Conservation (phyloP, 257 asterid genomes). For the Striga asiatica region DNA sequence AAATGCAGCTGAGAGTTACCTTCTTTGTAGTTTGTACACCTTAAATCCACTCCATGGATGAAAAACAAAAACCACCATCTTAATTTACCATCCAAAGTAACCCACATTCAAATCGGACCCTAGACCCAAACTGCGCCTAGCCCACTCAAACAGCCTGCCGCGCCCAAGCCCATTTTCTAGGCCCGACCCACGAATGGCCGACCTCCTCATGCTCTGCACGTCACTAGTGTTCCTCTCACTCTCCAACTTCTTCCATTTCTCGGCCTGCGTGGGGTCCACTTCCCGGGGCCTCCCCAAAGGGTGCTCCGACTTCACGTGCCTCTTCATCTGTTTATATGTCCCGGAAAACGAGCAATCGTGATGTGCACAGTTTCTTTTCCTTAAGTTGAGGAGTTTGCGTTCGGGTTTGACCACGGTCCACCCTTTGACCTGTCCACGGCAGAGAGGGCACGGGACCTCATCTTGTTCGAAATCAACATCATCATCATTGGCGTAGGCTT, state of each 20-base stretch:
- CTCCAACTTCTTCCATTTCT: conserved; percentile 68
- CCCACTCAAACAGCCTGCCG: conserved; percentile 13
- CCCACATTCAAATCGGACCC: no score
- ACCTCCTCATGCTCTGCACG: conserved; percentile 62
- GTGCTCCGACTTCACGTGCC: conserved; percentile 61
- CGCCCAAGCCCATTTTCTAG: conserved; percentile 45
- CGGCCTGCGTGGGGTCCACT: conserved; percentile 62
- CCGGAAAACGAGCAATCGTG: conserved; percentile 65
- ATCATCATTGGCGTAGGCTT: conserved; percentile 41
- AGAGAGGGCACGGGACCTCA: conserved; percentile 75
- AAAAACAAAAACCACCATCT: no score
- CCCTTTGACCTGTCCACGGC: conserved; percentile 84
- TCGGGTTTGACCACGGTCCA: conserved; percentile 81
- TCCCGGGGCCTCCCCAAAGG: conserved; percentile 69
- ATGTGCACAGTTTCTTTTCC: conserved; percentile 59
- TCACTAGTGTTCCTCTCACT: conserved; percentile 63
- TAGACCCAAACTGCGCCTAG: conserved; percentile 12
- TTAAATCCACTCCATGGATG: no score
- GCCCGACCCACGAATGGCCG: conserved; percentile 76
- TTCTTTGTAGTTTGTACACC: no score
- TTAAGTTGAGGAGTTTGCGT: conserved; percentile 38
- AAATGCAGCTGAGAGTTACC: no score
- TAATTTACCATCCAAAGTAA: no score
- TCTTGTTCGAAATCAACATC: not conserved
- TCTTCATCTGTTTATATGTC: conserved; percentile 47